A percentile compares a stretch with the other conserved stretches of the same genome.
phyloP scores from a whole-genome alignment of 2,329 filamentous ascomycete species.

The Fusarium proliferatum region DNA sequence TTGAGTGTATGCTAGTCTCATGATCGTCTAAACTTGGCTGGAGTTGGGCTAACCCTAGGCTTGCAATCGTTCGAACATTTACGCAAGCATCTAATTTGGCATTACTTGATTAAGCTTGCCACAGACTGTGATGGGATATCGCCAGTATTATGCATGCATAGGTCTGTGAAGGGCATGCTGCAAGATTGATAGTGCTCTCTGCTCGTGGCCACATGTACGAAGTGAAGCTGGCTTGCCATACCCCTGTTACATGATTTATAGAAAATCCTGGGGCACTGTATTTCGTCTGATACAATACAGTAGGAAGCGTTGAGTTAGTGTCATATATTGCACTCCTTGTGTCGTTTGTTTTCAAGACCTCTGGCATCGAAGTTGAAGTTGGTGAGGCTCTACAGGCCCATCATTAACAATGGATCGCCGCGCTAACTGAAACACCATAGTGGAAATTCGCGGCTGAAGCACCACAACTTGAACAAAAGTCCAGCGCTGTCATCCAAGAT shows the following conservation, averaged over 20 bases:
- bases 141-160: neutral
- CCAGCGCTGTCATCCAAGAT: neutral
- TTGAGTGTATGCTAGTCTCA: neutral
- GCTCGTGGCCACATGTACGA: neutral
- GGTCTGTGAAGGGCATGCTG: neutral
- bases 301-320: neutral
- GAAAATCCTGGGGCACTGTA: neutral
- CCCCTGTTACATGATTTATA: neutral
- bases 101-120: neutral
- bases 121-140: neutral
- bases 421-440: slow-evolving; percentile 6
- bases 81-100: neutral
- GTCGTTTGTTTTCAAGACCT: neutral
- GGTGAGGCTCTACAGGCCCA: slow-evolving; percentile 8
- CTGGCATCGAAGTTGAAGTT: neutral
- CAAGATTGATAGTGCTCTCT: neutral
- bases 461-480: neutral
- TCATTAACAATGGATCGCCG: slow-evolving; percentile 8
- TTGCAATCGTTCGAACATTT: neutral
- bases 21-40: neutral
- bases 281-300: neutral
- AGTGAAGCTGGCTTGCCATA: neutral
- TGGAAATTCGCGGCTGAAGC: slow-evolving; percentile 19
- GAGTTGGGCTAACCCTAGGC: neutral
- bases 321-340: neutral